Evolutionary conservation across 371 early-diverging fungal genomes (phyloP), one percentile per base, ranked within the genome.

Genomic region (Quaeritorhiza haematococci): DNA sequence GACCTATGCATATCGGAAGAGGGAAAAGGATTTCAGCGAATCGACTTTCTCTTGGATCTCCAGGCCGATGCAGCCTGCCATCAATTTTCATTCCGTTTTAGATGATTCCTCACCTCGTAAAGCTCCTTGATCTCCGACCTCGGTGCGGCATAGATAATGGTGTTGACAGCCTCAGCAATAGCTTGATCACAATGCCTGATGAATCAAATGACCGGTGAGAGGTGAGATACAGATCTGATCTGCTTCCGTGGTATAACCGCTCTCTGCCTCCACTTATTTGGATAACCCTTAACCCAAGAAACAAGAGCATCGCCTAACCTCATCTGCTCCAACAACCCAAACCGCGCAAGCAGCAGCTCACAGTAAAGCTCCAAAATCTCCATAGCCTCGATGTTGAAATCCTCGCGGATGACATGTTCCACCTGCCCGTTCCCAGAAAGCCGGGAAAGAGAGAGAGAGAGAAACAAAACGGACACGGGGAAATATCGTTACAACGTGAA

Each of bases 401-500:
- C 97, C 64, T 96, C 94, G 5, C 92, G 86, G 55, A 96, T 94
- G 49, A 96, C 87, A 67, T 87, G 84, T 55, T 94, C 94, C 2
- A 86, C 85, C 82, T 82, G 27, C 21, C 7, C 7, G 7, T 45
- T 33, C 8, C 17, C 27, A 28, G 30, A 21, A 8, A 23, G 8
- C 19, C 27, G 10, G 23, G 42, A 28, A 21, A 33, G 33, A 10
- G 49, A 4, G 28, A 6, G 49, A 4, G 38, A 28, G 46, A 45
- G 49, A 5, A 45, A 4, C 13, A 30, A 32, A 47, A 7, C 34
- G 41, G 10, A 26, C n/a, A n/a, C n/a, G 29, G 19, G 49, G 41
- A 17, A 29, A 38, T 17, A 54, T 44, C 58, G 57, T 17, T 19
- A 19, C 23, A n/a, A n/a, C n/a, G n/a, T n/a, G n/a, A n/a, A n/a